Evolutionary conservation across 2,329 filamentous ascomycete genomes (phyloP).

Genomic region (Raffaelea albimanens): DNA sequence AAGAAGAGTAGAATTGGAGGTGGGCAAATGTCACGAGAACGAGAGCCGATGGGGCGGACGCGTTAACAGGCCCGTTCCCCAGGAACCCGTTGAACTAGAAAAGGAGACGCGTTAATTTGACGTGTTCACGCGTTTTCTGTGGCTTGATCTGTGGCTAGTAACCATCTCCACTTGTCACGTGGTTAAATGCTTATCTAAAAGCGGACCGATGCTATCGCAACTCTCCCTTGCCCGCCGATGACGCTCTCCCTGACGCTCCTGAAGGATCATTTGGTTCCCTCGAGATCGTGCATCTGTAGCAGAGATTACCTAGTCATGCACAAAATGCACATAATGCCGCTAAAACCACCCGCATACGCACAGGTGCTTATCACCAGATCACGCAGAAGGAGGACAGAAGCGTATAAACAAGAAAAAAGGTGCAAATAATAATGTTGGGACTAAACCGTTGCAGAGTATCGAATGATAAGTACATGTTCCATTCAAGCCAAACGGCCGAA

Average conservation of each 20-base stretch:
- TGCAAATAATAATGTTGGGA: background rate
- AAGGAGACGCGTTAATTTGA: slow-evolving; percentile 15
- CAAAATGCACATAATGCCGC: too few species aligned
- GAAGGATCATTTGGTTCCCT: too few species aligned
- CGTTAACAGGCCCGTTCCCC: background rate
- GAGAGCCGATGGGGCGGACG: background rate
- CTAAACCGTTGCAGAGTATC: background rate
- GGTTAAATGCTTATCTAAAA: too few species aligned
- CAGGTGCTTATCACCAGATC: too few species aligned
- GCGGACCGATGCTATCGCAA: too few species aligned
- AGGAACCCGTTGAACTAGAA: background rate
- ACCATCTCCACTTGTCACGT: background rate
- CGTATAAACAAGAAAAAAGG: background rate
- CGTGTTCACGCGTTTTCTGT: slow-evolving; percentile 1
- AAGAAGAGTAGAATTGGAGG: background rate
- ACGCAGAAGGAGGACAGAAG: background rate
- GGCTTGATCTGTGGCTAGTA: slow-evolving; percentile 1
- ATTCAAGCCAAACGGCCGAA: background rate
- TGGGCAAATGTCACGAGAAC: too few species aligned
- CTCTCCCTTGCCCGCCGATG: too few species aligned
- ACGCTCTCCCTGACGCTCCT: too few species aligned
- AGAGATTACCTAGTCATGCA: too few species aligned
- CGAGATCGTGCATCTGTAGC: too few species aligned
- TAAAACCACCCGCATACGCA: too few species aligned
- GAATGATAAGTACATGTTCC: background rate